Evolutionary conservation across 768 basidiomycete species (phyloP).

Genomic region (Ephemerocybe angulata): DNA sequence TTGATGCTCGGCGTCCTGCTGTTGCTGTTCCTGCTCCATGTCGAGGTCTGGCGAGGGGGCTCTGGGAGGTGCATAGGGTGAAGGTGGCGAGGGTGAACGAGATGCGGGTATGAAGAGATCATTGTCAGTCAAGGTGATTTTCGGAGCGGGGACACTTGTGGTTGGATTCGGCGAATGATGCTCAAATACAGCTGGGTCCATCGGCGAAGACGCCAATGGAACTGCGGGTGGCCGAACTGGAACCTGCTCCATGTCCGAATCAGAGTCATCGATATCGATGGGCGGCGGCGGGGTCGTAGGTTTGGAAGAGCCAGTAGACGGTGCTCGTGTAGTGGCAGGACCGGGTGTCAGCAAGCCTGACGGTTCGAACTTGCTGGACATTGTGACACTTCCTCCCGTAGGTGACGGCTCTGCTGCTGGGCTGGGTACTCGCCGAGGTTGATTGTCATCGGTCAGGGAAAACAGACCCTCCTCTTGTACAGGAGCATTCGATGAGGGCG

Average conservation of each 20-base stretch:
- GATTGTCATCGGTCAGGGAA: no score
- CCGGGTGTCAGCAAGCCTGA: no score
- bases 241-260: neutral
- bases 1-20: slow-evolving; percentile 13
- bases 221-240: neutral
- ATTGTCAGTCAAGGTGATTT: slow-evolving; percentile 6
- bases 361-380: no score
- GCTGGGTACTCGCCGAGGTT: no score
- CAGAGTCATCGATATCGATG: neutral
- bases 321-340: no score
- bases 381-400: no score
- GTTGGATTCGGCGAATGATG: neutral
- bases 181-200: neutral
- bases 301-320: no score
- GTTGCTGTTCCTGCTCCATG: slow-evolving; percentile 2
- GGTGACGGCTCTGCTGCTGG: no score
- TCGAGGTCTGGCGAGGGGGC: neutral
- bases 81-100: slow-evolving; percentile 5
- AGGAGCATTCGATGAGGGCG: no score
- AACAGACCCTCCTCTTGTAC: no score
- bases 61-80: slow-evolving; percentile 4
- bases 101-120: slow-evolving; percentile 16
- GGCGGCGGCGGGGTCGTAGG: neutral
- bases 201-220: neutral
- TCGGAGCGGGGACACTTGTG: neutral